Evolutionary conservation across 106 monocot genomes (phyloP).

Genomic region (Alisma plantagoaquatica): DNA sequence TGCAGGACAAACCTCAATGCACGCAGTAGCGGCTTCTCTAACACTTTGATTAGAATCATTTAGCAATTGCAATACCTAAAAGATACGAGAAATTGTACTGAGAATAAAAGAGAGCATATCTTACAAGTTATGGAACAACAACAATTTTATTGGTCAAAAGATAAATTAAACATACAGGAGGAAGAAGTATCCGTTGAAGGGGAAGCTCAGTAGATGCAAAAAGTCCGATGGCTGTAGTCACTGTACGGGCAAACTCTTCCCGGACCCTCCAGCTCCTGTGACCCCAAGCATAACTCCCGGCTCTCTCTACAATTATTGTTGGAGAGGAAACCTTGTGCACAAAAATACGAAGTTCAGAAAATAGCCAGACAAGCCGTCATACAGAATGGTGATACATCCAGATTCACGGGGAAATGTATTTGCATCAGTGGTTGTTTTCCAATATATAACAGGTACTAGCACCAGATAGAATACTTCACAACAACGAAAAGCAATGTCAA

Average conservation of each 20-base stretch:
- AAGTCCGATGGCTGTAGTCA: constrained; percentile 74
- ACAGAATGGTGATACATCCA: too few relatives aligned
- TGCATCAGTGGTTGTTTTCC: too few relatives aligned
- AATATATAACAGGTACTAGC: too few relatives aligned
- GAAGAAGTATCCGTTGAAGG: constrained; percentile 75
- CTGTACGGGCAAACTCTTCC: constrained; percentile 90
- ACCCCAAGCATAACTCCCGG: constrained; percentile 88
- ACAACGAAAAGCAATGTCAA: too few relatives aligned
- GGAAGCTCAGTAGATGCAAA: constrained; percentile 94
- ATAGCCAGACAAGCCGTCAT: too few relatives aligned
- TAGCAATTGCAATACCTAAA: constrained; percentile 78
- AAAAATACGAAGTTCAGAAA: too few relatives aligned
- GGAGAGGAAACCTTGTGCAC: constrained; percentile 99
- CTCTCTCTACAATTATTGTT: constrained; percentile 97
- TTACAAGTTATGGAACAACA: too few relatives aligned
- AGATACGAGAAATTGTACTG: constrained; percentile 8
- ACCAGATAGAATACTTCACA: too few relatives aligned
- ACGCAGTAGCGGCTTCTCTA: constrained; percentile 73
- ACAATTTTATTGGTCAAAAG: not conserved
- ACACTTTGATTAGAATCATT: constrained; percentile 87
- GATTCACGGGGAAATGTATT: too few relatives aligned
- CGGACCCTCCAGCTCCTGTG: constrained; percentile 97
- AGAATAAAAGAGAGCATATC: too few relatives aligned
- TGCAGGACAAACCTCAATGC: constrained; percentile 93
- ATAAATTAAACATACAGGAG: constrained; percentile 47